Evolutionary conservation across 192 early-diverging fungal genomes (phyloP).

Genomic region (Kickxella alabastrina): DNA sequence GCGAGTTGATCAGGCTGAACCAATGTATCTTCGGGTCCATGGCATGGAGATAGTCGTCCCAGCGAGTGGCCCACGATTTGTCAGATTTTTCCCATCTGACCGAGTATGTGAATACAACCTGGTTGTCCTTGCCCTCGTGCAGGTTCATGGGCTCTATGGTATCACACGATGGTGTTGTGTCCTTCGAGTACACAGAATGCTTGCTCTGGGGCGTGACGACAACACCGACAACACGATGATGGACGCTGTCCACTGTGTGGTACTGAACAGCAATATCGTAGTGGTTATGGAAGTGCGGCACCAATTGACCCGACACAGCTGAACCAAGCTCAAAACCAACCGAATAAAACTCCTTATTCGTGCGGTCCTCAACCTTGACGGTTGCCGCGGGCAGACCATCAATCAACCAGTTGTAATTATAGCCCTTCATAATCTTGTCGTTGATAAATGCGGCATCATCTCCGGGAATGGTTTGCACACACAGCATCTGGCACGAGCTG

Average conservation of each 20-base stretch:
- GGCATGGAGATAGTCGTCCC: constrained; percentile 79
- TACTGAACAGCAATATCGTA: constrained; percentile 82
- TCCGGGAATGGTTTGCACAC: constrained; percentile 56
- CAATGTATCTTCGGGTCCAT: constrained; percentile 93
- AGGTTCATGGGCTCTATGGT: constrained; percentile 43
- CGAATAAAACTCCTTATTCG: constrained; percentile 57
- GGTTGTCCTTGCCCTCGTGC: constrained; percentile 43
- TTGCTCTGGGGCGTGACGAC: constrained; percentile 69
- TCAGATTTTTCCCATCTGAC: constrained; percentile 58
- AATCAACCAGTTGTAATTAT: constrained; percentile 80
- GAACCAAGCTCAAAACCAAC: constrained; percentile 81
- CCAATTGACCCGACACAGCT: constrained; percentile 18
- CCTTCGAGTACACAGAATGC: constrained; percentile 26
- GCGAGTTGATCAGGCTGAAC: constrained; percentile 92
- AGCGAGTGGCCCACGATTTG: constrained; percentile 80
- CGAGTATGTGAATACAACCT: constrained; percentile 62
- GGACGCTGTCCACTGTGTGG: constrained; percentile 62
- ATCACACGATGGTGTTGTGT: constrained; percentile 33
- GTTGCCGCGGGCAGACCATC: constrained; percentile 87
- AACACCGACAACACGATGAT: constrained; percentile 85
- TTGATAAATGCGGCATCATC: constrained; percentile 86
- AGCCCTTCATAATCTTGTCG: constrained; percentile 72
- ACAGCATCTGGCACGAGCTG: constrained; percentile 64
- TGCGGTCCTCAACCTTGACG: constrained; percentile 53
- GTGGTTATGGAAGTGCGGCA: constrained; percentile 75